Percentiles rank a stretch among this genome's conserved stretches.
phyloP scores from a whole-genome alignment of 768 basidiomycete genomes.

The Chiua virens region DNA sequence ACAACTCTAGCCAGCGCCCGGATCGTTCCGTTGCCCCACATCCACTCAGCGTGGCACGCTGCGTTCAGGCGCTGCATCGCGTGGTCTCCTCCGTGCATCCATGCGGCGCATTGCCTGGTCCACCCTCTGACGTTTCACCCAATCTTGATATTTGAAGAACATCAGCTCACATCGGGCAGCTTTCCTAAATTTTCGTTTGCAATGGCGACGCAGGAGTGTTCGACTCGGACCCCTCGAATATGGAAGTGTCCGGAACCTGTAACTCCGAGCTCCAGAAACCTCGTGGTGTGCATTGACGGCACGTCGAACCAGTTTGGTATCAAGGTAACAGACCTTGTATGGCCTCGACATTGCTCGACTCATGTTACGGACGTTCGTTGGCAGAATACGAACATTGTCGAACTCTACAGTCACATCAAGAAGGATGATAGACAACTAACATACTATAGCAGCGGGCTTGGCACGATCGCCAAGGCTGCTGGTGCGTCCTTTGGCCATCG shows the following conservation, averaged over 20 bases:
- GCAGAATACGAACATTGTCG: conserved; percentile 44
- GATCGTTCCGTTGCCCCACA: background rate
- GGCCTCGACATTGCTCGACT: background rate
- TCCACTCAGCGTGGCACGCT: conserved; percentile 11
- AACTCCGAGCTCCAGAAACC: conserved; percentile 12
- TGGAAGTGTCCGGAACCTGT: conserved; percentile 3
- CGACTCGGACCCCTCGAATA: background rate
- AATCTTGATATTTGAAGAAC: background rate
- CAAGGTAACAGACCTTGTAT: conserved; percentile 20
- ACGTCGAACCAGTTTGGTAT: conserved; percentile 40
- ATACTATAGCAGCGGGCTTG: conserved; percentile 44
- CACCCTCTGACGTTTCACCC: background rate
- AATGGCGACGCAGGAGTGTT: conserved; percentile 7
- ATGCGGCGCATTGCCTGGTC: background rate
- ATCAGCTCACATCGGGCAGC: background rate
- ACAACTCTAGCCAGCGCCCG: background rate
- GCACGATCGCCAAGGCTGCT: conserved; percentile 31
- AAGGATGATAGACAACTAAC: conserved; percentile 37
- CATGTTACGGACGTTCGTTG: background rate
- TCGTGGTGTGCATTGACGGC: conserved; percentile 40
- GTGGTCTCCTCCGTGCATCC: conserved; percentile 5
- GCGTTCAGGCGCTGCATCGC: conserved; percentile 2
- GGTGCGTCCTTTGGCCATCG: conserved; percentile 18
- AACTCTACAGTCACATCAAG: conserved; percentile 37
- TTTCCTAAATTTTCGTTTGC: background rate